phyloP scores from a whole-genome alignment of 176 grass and related monocot species.

The Carex myosuroides region DNA sequence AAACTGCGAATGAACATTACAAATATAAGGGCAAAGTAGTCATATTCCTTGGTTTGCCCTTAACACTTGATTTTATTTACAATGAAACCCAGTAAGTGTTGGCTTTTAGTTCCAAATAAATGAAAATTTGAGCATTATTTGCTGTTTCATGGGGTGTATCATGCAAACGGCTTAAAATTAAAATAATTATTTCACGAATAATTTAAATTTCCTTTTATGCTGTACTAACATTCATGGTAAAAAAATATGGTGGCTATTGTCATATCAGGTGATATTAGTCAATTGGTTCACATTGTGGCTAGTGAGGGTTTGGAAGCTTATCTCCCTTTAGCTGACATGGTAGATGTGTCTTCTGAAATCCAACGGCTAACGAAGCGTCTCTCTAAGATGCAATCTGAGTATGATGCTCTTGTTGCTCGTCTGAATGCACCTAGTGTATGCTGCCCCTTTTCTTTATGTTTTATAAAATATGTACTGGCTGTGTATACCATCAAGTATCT shows the following conservation, averaged over 20 bases:
- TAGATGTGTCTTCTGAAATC: conserved; percentile 79
- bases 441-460: not conserved
- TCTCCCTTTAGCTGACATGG: conserved; percentile 90
- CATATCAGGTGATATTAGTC: conserved; percentile 61
- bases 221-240: not conserved
- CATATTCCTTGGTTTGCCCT: not conserved
- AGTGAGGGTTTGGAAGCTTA: conserved; percentile 79
- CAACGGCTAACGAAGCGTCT: conserved; percentile 82
- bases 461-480: not conserved
- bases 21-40: not conserved
- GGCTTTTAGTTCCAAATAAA: not conserved
- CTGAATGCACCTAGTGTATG: conserved; percentile 69
- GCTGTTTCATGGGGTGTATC: not conserved
- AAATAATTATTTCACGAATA: not conserved
- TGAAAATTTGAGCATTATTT: not conserved
- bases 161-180: not conserved
- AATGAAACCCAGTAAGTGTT: not conserved
- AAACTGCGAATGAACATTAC: not conserved
- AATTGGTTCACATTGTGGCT: conserved; percentile 87
- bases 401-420: conserved; percentile 65
- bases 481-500: not conserved
- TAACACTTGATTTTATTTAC: not conserved
- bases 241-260: conserved; percentile 10
- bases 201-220: not conserved
- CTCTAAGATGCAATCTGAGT: conserved; percentile 85